Base-by-base conservation (phyloP, 768 basidiomycete genomes). In the Phaeolepiota aurea region DNA sequence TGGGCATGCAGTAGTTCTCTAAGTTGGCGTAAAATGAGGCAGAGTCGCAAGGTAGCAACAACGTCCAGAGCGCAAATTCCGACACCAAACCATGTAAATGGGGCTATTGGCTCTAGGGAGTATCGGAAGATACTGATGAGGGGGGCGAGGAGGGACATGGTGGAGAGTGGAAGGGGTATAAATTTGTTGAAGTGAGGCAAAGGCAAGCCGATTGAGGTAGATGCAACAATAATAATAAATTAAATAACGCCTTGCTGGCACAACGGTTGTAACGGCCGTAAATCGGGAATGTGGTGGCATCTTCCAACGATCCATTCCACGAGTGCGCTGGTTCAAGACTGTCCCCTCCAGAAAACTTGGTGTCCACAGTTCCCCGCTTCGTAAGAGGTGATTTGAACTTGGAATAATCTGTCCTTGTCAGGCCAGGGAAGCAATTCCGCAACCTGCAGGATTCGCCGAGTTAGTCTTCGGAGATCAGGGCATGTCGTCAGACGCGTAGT, bases 311-410 rank as follows among this genome's bases (percentile, higher is more conserved):
- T 59, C 48, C 32, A 59, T 51, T 61, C 64, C 74, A 70, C 66
- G 60, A 73, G 86, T 77, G 86, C 86, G 85, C 86, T 84, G 79
- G 82, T 87, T 87, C 86, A 82, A 87, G 82, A 72, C 83, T 74
- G 78, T 79, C 82, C 82, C 83, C 86, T 87, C 84, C 82, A 77
- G 86, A 88, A 86, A 87, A 87, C 82, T 88, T 87, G 84, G 85
- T 82, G 63, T 71, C 76, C 79, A 74, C 76, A 74, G 72, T 72
- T 62, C 68, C 65, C 72, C 76, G 69, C 62, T 45, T 58, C 71
- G 78, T 63, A 87, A 79, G 75, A 63, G 22, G 59, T 75, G 80
- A 70, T 48, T 45, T 51, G 69, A 60, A 65, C 74, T 77, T 79
- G 81, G 86, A 82, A 82, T 87, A 87, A 87, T 82, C 54, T 63